Evolutionary conservation across 2,329 filamentous ascomycete genomes (phyloP).

Genomic region (Aspergillus sp.): DNA sequence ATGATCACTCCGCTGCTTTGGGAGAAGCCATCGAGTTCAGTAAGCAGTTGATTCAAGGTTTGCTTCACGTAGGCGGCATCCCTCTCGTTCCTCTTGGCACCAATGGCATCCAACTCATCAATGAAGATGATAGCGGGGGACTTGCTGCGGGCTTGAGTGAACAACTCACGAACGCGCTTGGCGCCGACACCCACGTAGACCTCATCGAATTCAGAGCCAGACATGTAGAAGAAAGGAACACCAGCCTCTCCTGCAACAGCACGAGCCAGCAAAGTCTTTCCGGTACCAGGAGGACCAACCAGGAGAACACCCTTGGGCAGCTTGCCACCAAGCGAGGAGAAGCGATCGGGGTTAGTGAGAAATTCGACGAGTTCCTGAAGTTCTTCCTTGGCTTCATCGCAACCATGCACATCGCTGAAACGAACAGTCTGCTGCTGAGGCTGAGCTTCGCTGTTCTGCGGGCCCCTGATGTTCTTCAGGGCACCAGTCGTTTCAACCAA

Average conservation of each 20-base stretch:
- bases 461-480: slow-evolving; percentile 74
- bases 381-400: slow-evolving; percentile 97
- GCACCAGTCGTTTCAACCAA: slow-evolving; percentile 78
- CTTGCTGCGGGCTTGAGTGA: slow-evolving; percentile 77
- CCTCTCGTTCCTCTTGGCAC: slow-evolving; percentile 86
- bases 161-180: slow-evolving; percentile 94
- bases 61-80: slow-evolving; percentile 97
- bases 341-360: slow-evolving; percentile 86
- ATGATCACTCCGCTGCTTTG: slow-evolving; percentile 94
- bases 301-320: slow-evolving; percentile 95
- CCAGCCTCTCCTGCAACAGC: slow-evolving; percentile 96
- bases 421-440: slow-evolving; percentile 88
- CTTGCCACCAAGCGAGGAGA: slow-evolving; percentile 91
- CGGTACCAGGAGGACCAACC: slow-evolving; percentile 92
- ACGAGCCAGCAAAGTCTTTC: slow-evolving; percentile 92
- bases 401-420: slow-evolving; percentile 93
- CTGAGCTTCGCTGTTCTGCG: slow-evolving; percentile 79
- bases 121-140: slow-evolving; percentile 94
- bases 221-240: slow-evolving; percentile 99
- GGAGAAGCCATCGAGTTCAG: slow-evolving; percentile 95
- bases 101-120: slow-evolving; percentile 91
- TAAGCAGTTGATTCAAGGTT: slow-evolving; percentile 94
- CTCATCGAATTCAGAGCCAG: slow-evolving; percentile 96
- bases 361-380: slow-evolving; percentile 97
- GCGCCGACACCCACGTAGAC: slow-evolving; percentile 96